These are phyloP conservation scores for Aspergillus chevalieri DNA, from an alignment of 2,329 filamentous ascomycete species.

Conservation along the genomic window DNA sequence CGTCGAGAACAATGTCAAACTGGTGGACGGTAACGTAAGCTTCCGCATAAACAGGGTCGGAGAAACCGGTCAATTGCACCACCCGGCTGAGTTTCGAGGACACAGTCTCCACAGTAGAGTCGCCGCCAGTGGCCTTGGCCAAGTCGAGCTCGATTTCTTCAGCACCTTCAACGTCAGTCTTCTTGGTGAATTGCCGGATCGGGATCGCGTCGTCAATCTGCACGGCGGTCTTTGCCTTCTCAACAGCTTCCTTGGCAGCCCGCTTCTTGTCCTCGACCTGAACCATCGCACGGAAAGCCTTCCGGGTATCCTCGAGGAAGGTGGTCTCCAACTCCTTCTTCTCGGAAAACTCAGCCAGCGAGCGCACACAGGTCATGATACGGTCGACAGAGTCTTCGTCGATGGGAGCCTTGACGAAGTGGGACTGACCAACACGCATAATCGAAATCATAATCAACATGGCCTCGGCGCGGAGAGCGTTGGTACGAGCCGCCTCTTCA, in stretches of 20 bases:
- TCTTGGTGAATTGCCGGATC: slow-evolving; percentile 89
- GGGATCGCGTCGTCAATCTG: slow-evolving; percentile 93
- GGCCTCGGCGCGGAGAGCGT: slow-evolving; percentile 88
- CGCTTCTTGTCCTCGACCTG: slow-evolving; percentile 97
- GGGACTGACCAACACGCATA: slow-evolving; percentile 94
- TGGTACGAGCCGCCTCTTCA: slow-evolving; percentile 75
- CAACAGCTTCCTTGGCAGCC: slow-evolving; percentile 83
- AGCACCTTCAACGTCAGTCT: slow-evolving; percentile 71
- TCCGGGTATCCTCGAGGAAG: slow-evolving; percentile 89
- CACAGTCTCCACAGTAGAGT: slow-evolving; percentile 74
- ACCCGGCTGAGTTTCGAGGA: slow-evolving; percentile 92
- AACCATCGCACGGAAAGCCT: slow-evolving; percentile 95
- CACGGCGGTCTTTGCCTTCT: slow-evolving; percentile 88
- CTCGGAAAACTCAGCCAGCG: slow-evolving; percentile 80
- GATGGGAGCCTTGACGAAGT: slow-evolving; percentile 94
- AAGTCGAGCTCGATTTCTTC: slow-evolving; percentile 87
- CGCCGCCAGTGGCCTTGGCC: slow-evolving; percentile 89
- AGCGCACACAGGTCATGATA: slow-evolving; percentile 95
- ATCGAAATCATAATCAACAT: slow-evolving; percentile 99
- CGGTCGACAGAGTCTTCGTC: slow-evolving; percentile 98
- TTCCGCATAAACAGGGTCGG: slow-evolving; percentile 96
- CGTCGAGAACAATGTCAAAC: slow-evolving; percentile 96
- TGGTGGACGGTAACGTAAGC: slow-evolving; percentile 98
- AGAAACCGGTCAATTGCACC: slow-evolving; percentile 96
- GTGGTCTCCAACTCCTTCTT: slow-evolving; percentile 87